These are phyloP conservation scores for Exserohilum turcica DNA, from an alignment of 2,329 filamentous ascomycete genomes.

Conservation along the genomic window DNA sequence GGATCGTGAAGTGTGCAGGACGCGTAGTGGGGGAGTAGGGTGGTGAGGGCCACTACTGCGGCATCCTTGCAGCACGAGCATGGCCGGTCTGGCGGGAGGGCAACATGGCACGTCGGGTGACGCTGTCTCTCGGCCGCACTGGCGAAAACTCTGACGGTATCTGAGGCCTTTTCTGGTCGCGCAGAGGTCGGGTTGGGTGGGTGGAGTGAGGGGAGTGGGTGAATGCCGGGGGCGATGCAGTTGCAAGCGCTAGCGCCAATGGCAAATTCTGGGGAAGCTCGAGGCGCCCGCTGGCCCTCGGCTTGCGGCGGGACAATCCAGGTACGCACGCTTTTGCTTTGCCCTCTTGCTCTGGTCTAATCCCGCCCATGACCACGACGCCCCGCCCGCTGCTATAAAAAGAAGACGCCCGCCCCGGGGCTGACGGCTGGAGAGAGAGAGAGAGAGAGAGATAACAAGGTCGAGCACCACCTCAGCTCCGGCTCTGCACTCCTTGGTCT, in stretches of 20 bases:
- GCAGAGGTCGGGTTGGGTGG: conserved; percentile 26
- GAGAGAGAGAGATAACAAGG: no score
- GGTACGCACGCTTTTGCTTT: no score
- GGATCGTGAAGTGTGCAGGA: conserved; percentile 35
- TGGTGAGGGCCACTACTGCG: conserved; percentile 8
- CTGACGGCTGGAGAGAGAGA: background rate
- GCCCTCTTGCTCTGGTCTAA: no score
- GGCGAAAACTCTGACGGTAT: conserved; percentile 29
- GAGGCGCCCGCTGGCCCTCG: conserved; percentile 14
- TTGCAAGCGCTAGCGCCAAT: conserved; percentile 19
- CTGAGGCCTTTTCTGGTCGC: conserved; percentile 27
- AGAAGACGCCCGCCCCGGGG: background rate
- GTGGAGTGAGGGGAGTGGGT: conserved; percentile 44
- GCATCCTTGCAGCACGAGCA: conserved; percentile 13
- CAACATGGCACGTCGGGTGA: conserved; percentile 3
- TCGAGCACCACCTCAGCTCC: no score
- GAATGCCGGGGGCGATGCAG: conserved; percentile 22
- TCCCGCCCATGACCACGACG: conserved; percentile 1
- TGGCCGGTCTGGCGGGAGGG: conserved; percentile 14
- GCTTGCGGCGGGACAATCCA: conserved; percentile 21
- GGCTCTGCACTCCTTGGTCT: no score
- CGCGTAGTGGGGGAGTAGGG: conserved; percentile 10
- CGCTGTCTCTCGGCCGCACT: conserved; percentile 5
- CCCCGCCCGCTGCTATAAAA: conserved; percentile 2
- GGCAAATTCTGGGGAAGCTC: conserved; percentile 18